These are phyloP conservation scores for Staphylotrichum tortipilum DNA, from an alignment of 495 filamentous ascomycete genomes.

Conservation along the genomic window DNA sequence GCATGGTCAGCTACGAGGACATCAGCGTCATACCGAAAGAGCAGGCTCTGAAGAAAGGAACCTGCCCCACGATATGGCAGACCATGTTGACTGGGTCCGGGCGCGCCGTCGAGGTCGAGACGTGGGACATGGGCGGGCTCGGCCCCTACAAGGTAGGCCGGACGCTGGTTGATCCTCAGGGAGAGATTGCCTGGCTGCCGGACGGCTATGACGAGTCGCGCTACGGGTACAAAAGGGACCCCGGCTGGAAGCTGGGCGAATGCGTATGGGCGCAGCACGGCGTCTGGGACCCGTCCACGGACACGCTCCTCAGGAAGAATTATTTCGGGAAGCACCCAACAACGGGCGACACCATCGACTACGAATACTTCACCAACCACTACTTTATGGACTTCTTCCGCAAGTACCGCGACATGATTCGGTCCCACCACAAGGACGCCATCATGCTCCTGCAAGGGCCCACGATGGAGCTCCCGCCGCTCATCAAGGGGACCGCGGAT, in stretches of 20 bases:
- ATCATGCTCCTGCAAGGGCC: constrained; percentile 91
- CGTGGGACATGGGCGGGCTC: constrained; percentile 87
- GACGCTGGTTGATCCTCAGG: constrained; percentile 78
- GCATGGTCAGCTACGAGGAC: constrained; percentile 78
- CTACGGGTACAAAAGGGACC: constrained; percentile 86
- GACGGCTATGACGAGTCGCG: constrained; percentile 69
- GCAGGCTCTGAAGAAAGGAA: constrained; percentile 87
- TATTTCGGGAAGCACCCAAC: constrained; percentile 75
- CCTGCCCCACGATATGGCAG: constrained; percentile 91
- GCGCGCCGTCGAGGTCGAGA: constrained; percentile 76
- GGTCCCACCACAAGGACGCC: constrained; percentile 62
- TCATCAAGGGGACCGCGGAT: constrained; percentile 77
- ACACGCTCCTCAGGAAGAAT: constrained; percentile 70
- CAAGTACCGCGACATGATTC: constrained; percentile 62
- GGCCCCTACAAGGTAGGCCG: constrained; percentile 84
- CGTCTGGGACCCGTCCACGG: constrained; percentile 78
- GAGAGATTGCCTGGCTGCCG: constrained; percentile 75
- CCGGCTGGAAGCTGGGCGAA: constrained; percentile 82
- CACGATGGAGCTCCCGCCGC: constrained; percentile 82
- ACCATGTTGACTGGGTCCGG: constrained; percentile 85
- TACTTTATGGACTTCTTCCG: constrained; percentile 86
- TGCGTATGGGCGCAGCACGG: constrained; percentile 97
- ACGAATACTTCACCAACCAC: constrained; percentile 76
- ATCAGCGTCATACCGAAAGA: constrained; percentile 74
- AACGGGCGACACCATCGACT: constrained; percentile 63